Percentiles rank a stretch among this genome's conserved stretches.
Conservation (phyloP, 225 moss, liverwort and hornwort genomes). For the Thuidium tamariscinum region DNA sequence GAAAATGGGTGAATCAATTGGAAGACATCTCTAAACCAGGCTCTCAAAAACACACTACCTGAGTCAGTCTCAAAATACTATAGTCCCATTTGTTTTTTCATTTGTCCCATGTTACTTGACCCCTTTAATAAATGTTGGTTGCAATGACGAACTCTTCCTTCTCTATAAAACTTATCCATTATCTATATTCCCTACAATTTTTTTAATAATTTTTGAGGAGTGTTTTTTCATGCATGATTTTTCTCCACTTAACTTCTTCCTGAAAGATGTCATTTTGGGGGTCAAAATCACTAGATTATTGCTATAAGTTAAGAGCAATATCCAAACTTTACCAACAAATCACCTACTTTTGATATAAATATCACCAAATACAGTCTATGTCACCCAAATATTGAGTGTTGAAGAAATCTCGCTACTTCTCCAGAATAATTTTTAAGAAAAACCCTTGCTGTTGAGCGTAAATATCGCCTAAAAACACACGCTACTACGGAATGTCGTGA, state of each 20-base stretch:
- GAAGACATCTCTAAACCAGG: background rate
- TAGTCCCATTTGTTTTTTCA: background rate
- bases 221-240: rapidly evolving
- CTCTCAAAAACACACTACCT: background rate
- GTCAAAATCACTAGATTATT: background rate
- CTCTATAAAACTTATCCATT: background rate
- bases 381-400: background rate
- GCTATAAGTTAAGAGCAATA: no score
- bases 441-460: background rate
- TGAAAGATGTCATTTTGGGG: no score
- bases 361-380: no score
- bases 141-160: background rate
- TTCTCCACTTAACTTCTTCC: rapidly evolving
- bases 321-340: background rate
- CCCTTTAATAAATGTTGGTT: background rate
- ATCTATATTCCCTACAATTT: background rate
- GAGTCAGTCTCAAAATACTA: no score
- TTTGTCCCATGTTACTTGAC: background rate
- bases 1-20: background rate
- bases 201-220: rapidly evolving
- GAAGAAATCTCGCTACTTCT: background rate
- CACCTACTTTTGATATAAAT: background rate
- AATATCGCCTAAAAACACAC: background rate
- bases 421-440: background rate
- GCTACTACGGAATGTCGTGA: background rate